A percentile compares a stretch with the other conserved stretches of the same genome.
phyloP scores from a whole-genome alignment of 805 yeast species.

The Blastobotrys mokoenaii region DNA sequence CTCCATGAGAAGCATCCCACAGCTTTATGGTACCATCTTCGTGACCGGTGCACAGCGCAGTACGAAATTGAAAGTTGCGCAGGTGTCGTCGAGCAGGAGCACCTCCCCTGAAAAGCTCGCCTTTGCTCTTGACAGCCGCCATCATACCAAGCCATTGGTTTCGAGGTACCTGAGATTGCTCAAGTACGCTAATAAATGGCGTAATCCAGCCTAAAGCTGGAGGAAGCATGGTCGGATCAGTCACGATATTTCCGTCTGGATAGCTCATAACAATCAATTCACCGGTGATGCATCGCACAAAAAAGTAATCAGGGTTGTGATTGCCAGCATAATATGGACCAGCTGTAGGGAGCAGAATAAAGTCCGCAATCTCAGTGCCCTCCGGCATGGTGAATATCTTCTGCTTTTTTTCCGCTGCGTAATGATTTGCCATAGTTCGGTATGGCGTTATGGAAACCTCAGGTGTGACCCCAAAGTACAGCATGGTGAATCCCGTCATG shows the following conservation, averaged over 20 bases:
- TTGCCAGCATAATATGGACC: slow-evolving; percentile 76
- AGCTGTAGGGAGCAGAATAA: slow-evolving; percentile 47
- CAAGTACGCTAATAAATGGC: slow-evolving; percentile 55
- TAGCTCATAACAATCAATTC: slow-evolving; percentile 53
- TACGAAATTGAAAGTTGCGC: slow-evolving; percentile 43
- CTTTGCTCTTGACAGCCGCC: slow-evolving; percentile 33
- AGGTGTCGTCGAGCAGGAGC: slow-evolving; percentile 47
- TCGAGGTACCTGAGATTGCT: slow-evolving; percentile 49
- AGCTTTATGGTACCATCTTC: slow-evolving; percentile 70
- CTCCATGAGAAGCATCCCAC: slow-evolving; percentile 77
- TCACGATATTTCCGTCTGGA: slow-evolving; percentile 45
- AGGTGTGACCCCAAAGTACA: slow-evolving; percentile 73
- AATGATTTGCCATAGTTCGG: slow-evolving; percentile 72
- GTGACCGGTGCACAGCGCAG: slow-evolving; percentile 74
- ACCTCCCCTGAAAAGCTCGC: slow-evolving; percentile 68
- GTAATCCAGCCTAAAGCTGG: slow-evolving; percentile 71
- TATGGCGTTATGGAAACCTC: slow-evolving; percentile 74
- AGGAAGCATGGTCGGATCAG: slow-evolving; percentile 60
- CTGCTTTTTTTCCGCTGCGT: slow-evolving; percentile 50
- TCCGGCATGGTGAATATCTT: slow-evolving; percentile 48
- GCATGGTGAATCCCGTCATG: slow-evolving; percentile 38
- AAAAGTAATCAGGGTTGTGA: slow-evolving; percentile 62
- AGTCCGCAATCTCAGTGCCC: slow-evolving; percentile 33
- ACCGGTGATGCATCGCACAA: slow-evolving; percentile 55
- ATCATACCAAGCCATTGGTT: slow-evolving; percentile 77